Evolutionary conservation across 176 grass and related monocot genomes (phyloP).

Genomic region (Rhynchospora breviuscula): DNA sequence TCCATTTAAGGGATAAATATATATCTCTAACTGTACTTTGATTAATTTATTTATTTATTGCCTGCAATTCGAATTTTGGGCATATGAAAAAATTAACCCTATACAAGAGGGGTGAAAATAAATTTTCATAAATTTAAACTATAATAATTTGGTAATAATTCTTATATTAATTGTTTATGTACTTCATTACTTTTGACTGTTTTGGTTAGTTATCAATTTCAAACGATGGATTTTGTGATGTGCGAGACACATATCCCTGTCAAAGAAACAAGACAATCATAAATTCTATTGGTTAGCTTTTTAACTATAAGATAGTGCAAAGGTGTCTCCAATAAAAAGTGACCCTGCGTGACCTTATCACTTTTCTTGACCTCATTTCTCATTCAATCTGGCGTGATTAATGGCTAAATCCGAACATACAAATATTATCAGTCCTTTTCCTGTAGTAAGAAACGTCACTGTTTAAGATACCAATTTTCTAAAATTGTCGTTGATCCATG

Average conservation of each 20-base stretch:
- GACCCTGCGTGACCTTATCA: background rate
- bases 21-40: background rate
- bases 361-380: background rate
- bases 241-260: background rate
- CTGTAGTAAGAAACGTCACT: background rate
- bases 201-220: slow-evolving; percentile 20
- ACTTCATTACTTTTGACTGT: background rate
- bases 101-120: background rate
- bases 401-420: background rate
- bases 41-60: background rate
- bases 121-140: background rate
- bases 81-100: background rate
- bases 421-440: background rate
- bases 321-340: background rate
- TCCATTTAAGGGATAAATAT: background rate
- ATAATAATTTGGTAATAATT: background rate
- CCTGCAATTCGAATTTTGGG: background rate
- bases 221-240: slow-evolving; percentile 17
- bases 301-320: background rate
- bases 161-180: background rate
- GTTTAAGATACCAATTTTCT: background rate
- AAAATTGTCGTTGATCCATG: background rate
- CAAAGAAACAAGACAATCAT: slow-evolving; percentile 6
- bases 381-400: background rate
- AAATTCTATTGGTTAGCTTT: background rate